Conservation (phyloP, 345 rosid species). For the Orychophragmus violaceus region DNA sequence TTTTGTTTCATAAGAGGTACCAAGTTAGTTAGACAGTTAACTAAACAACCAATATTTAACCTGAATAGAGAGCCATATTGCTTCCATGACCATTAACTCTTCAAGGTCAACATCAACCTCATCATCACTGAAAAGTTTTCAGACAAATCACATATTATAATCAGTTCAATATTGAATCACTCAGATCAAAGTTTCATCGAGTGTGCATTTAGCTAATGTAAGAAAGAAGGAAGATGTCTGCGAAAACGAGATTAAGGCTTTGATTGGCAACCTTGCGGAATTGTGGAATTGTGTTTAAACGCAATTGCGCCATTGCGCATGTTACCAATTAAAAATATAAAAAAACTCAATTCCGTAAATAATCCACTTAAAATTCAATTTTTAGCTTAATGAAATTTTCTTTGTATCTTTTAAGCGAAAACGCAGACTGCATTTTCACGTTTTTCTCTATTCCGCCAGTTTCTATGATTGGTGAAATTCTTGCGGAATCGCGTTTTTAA, state of each 20-base stretch:
- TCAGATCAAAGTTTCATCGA: not conserved
- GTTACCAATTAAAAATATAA: too few relatives aligned
- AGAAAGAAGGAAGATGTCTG: not conserved
- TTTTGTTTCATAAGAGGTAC: not conserved
- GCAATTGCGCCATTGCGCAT: too few relatives aligned
- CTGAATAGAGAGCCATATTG: slow-evolving; percentile 97
- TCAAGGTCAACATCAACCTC: slow-evolving; percentile 95
- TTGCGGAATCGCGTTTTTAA: too few relatives aligned
- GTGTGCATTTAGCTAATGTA: not conserved
- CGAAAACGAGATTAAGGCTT: not conserved
- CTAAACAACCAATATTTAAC: slow-evolving; percentile 27
- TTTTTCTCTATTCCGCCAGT: too few relatives aligned
- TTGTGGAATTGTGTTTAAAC: too few relatives aligned
- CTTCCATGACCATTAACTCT: slow-evolving; percentile 96
- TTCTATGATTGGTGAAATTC: too few relatives aligned
- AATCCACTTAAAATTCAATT: too few relatives aligned
- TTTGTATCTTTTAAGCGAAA: too few relatives aligned
- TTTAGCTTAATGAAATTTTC: too few relatives aligned
- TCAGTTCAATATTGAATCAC: not conserved
- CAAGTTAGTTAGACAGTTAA: slow-evolving; percentile 4
- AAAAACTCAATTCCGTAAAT: too few relatives aligned
- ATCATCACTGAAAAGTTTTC: slow-evolving; percentile 54
- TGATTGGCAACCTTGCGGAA: too few relatives aligned
- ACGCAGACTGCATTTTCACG: too few relatives aligned
- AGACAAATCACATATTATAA: not conserved